A percentile compares a stretch with the other conserved stretches of the same genome.
phyloP scores from a whole-genome alignment of 2,329 filamentous ascomycete genomes.

The Scedosporium boydii region DNA sequence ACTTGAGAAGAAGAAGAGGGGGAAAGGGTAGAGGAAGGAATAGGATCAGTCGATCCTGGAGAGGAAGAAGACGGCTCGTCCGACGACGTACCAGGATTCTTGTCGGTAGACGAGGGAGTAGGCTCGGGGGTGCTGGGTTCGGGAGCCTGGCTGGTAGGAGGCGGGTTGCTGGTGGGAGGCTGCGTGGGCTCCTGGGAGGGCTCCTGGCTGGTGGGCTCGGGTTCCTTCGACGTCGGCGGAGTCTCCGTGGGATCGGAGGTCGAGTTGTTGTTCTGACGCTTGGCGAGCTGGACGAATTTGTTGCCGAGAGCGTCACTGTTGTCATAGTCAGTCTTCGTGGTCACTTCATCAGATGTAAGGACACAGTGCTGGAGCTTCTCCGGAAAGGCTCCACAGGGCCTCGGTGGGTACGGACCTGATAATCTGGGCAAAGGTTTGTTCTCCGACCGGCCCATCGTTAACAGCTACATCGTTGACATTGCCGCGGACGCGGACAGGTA shows the following conservation, averaged over 20 bases:
- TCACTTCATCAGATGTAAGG: constrained; percentile 53
- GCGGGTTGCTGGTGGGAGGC: constrained; percentile 9
- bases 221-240: neutral
- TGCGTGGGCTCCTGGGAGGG: constrained; percentile 5
- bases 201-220: constrained; percentile 7
- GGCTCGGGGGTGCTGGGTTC: constrained; percentile 9
- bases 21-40: constrained; percentile 18
- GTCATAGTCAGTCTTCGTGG: constrained; percentile 52
- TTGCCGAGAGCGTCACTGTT: constrained; percentile 53
- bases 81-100: constrained; percentile 8
- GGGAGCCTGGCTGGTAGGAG: constrained; percentile 5
- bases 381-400: constrained; percentile 52
- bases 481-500: neutral
- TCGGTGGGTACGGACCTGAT: constrained; percentile 47
- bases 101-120: constrained; percentile 6
- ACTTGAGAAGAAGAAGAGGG: constrained; percentile 11
- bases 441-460: neutral
- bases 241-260: constrained; percentile 9
- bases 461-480: neutral
- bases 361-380: constrained; percentile 59
- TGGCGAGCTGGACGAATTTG: constrained; percentile 54
- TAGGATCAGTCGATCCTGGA: constrained; percentile 18
- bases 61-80: constrained; percentile 16
- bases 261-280: constrained; percentile 39
- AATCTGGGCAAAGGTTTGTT: constrained; percentile 17